Percentiles rank a stretch among this genome's conserved stretches.
These are phyloP conservation scores for Porpolomopsis calyptriformis DNA, from an alignment of 768 basidiomycete species.

Conservation along the genomic window DNA sequence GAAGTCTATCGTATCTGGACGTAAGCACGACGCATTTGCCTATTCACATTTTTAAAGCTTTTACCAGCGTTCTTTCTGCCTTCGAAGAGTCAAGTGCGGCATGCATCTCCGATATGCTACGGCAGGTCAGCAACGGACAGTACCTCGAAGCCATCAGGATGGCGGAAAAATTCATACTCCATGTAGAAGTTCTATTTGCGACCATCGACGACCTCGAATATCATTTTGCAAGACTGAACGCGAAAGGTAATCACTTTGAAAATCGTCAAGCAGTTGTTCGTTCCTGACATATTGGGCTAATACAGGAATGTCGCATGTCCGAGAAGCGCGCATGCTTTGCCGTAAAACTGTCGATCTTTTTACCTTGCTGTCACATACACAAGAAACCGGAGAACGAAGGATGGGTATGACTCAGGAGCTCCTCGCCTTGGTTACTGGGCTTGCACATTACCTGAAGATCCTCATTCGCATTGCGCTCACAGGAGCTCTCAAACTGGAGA, in stretches of 20 bases:
- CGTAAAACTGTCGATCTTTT: constrained; percentile 98
- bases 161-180: constrained; percentile 97
- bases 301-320: constrained; percentile 92
- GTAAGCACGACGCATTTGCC: constrained; percentile 37
- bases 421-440: constrained; percentile 93
- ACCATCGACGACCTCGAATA: constrained; percentile 94
- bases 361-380: constrained; percentile 89
- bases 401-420: constrained; percentile 98
- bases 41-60: constrained; percentile 6
- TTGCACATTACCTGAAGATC: constrained; percentile 99
- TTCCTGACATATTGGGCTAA: constrained; percentile 5
- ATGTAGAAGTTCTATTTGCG: constrained; percentile 95
- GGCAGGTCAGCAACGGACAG: constrained; percentile 93
- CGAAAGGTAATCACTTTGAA: constrained; percentile 60
- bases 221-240: constrained; percentile 64
- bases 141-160: constrained; percentile 95
- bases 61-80: constrained; percentile 73
- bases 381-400: constrained; percentile 79
- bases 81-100: constrained; percentile 99
- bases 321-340: constrained; percentile 97
- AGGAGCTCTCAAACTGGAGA: constrained; percentile 88
- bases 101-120: constrained; percentile 97
- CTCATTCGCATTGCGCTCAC: constrained; percentile 96
- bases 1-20: constrained; percentile 99
- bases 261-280: not conserved